Conservation (phyloP, 2,329 filamentous ascomycete species). For the Apiospora sp. region DNA sequence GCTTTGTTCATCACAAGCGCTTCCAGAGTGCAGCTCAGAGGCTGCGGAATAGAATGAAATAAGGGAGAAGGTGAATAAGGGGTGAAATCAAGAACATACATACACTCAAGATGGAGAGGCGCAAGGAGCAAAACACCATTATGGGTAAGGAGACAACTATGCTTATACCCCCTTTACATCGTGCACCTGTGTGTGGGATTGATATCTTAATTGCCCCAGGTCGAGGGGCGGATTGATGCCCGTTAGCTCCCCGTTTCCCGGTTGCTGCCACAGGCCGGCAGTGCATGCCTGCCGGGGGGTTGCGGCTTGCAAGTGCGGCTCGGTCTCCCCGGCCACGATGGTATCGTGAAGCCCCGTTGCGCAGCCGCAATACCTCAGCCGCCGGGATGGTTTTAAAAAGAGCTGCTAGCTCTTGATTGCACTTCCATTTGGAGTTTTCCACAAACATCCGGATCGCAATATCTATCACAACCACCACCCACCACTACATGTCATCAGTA, state of each 20-base stretch:
- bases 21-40: neutral
- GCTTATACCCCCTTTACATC: constrained; percentile 5
- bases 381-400: neutral
- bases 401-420: neutral
- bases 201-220: fast-evolving
- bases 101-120: constrained; percentile 31
- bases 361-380: neutral
- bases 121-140: constrained; percentile 38
- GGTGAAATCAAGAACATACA: neutral
- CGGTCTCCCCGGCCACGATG: neutral
- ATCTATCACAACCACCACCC: neutral
- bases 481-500: neutral
- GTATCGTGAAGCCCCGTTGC: neutral
- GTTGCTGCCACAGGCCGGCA: neutral
- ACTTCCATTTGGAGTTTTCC: neutral
- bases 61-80: neutral
- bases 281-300: neutral
- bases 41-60: neutral
- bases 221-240: neutral
- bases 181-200: neutral
- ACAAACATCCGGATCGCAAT: neutral
- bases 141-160: constrained; percentile 35
- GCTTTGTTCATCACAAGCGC: neutral
- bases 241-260: neutral
- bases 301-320: neutral